A percentile compares a stretch with the other conserved stretches of the same genome.
Conservation (phyloP, 805 yeast species). For the Ogataea trehaloabstinens region DNA sequence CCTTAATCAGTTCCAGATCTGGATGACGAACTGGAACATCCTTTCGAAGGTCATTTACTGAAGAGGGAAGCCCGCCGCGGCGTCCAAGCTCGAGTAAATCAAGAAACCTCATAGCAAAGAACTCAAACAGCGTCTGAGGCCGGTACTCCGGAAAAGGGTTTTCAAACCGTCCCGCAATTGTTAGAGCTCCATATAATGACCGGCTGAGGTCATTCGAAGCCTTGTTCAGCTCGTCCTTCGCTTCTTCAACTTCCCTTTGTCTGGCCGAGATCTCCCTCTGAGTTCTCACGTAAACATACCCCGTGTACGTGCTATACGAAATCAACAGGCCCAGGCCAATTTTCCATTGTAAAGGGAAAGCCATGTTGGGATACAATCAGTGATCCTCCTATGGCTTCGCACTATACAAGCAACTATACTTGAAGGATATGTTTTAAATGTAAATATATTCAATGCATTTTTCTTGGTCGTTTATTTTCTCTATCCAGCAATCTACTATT, state of each 20-base stretch:
- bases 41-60: slow-evolving; percentile 45
- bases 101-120: slow-evolving; percentile 64
- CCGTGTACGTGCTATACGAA: slow-evolving; percentile 64
- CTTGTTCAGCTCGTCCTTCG: slow-evolving; percentile 6
- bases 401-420: too few relatives aligned
- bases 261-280: slow-evolving; percentile 51
- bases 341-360: slow-evolving; percentile 32
- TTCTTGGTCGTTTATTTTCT: too few relatives aligned
- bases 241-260: slow-evolving; percentile 16
- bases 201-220: slow-evolving; percentile 5
- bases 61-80: slow-evolving; percentile 58
- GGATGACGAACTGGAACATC: slow-evolving; percentile 64
- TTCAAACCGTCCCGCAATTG: slow-evolving; percentile 75
- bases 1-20: slow-evolving; percentile 40
- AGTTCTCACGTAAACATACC: slow-evolving; percentile 56
- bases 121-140: slow-evolving; percentile 86
- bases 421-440: too few relatives aligned
- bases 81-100: slow-evolving; percentile 64
- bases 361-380: slow-evolving; percentile 11
- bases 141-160: slow-evolving; percentile 91
- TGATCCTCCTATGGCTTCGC: not conserved
- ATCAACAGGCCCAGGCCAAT: slow-evolving; percentile 42
- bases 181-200: slow-evolving; percentile 42
- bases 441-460: too few relatives aligned
- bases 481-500: slow-evolving; percentile 5